These are phyloP conservation scores for Prunus dulcis DNA, from an alignment of 306 rosid species.

Conservation along the genomic window DNA sequence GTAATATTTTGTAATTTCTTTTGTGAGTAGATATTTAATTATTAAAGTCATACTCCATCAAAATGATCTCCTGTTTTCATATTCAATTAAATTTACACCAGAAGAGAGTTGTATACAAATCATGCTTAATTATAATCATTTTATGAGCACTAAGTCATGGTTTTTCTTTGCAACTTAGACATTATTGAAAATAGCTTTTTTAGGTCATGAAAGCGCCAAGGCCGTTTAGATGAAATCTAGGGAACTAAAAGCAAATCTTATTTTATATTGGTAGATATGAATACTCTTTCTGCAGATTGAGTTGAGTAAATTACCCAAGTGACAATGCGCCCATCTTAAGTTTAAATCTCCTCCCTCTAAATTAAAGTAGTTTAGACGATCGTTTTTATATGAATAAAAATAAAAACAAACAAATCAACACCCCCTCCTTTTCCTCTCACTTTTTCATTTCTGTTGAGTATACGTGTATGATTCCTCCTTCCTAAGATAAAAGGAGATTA, in stretches of 20 bases:
- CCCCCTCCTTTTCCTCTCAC: neutral
- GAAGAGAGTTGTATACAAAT: too few relatives aligned
- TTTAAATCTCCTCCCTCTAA: too few relatives aligned
- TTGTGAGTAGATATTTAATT: too few relatives aligned
- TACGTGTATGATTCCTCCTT: too few relatives aligned
- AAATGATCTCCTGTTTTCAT: neutral
- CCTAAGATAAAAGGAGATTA: too few relatives aligned
- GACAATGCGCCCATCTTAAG: too few relatives aligned
- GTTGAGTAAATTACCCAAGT: too few relatives aligned
- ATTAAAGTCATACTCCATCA: constrained; percentile 1
- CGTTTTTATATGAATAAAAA: too few relatives aligned
- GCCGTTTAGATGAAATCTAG: constrained; percentile 5
- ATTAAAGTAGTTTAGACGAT: too few relatives aligned
- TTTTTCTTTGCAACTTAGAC: neutral
- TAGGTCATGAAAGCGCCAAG: constrained; percentile 16
- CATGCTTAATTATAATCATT: too few relatives aligned
- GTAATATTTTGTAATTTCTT: too few relatives aligned
- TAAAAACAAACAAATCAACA: too few relatives aligned
- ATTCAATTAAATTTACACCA: neutral
- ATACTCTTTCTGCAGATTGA: neutral
- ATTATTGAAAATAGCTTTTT: constrained; percentile 20
- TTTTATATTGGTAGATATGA: neutral
- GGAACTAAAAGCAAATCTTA: neutral
- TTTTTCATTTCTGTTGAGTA: neutral
- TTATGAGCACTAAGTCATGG: neutral